These are phyloP conservation scores for Pyracantha coccinea DNA, from an alignment of 331 rosid species.

Conservation along the genomic window DNA sequence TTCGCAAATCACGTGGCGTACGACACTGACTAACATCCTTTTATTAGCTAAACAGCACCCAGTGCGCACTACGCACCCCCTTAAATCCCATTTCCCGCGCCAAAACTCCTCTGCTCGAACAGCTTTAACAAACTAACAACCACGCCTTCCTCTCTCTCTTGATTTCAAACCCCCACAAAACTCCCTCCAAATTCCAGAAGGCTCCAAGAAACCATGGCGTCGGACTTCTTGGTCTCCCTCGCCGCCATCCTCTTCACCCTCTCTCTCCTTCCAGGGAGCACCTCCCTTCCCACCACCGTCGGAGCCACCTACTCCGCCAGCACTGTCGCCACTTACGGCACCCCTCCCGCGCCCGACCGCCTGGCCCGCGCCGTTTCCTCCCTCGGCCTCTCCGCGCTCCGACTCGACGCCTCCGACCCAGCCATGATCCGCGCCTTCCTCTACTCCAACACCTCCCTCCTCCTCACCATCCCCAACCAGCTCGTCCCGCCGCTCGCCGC, in stretches of 20 bases:
- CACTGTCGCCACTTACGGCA: slow-evolving; percentile 54
- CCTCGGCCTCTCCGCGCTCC: slow-evolving; percentile 44
- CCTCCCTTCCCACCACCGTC: slow-evolving; percentile 37
- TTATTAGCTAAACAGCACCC: not conserved
- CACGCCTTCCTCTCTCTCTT: not conserved
- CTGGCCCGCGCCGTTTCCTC: slow-evolving; percentile 21
- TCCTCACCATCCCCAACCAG: slow-evolving; percentile 68
- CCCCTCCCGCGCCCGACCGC: slow-evolving; percentile 2
- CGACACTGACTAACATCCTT: not conserved
- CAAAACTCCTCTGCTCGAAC: not conserved
- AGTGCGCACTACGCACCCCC: not conserved
- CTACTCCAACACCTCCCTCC: slow-evolving; percentile 58
- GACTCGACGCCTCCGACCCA: slow-evolving; percentile 53
- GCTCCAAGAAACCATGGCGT: slow-evolving; percentile 24
- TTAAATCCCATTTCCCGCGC: not conserved
- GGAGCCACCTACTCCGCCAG: slow-evolving; percentile 12
- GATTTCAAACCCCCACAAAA: not conserved
- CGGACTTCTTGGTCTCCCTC: slow-evolving; percentile 9
- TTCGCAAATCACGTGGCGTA: not conserved
- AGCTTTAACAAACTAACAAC: not conserved
- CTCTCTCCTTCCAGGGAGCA: slow-evolving; percentile 20
- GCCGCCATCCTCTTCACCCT: slow-evolving; percentile 25
- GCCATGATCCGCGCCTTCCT: slow-evolving; percentile 45
- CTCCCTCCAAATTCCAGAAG: slow-evolving; percentile 12
- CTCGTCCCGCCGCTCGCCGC: slow-evolving; percentile 47